A percentile compares a stretch with the other conserved stretches of the same genome.
These are phyloP conservation scores for Knufia petricola DNA, from an alignment of 2,329 filamentous ascomycete genomes.

Conservation along the genomic window DNA sequence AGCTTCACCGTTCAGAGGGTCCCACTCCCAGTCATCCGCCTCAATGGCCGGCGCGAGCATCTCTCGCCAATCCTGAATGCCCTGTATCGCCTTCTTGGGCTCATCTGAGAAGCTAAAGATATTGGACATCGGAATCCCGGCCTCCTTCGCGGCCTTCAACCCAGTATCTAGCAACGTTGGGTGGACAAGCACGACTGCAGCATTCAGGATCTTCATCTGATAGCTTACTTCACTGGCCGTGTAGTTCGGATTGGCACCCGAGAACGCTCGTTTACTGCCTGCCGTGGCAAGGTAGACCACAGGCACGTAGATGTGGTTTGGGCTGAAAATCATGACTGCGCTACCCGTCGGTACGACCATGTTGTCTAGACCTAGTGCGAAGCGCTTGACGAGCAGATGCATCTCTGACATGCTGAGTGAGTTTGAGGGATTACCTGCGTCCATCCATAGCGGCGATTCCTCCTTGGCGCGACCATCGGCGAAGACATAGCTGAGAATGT, in stretches of 20 bases:
- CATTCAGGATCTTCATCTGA: constrained; percentile 43
- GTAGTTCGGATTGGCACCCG: constrained; percentile 45
- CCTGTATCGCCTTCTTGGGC: constrained; percentile 44
- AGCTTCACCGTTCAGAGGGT: constrained; percentile 15
- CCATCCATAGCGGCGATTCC: constrained; percentile 42
- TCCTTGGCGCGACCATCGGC: constrained; percentile 30
- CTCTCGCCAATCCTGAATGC: constrained; percentile 22
- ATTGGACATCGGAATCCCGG: constrained; percentile 16
- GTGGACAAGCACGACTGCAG: constrained; percentile 43
- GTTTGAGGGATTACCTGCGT: constrained; percentile 52
- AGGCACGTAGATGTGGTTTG: constrained; percentile 61
- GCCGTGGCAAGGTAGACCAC: constrained; percentile 31
- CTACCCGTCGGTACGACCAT: constrained; percentile 55
- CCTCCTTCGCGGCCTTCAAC: constrained; percentile 27
- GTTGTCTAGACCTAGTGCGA: constrained; percentile 55
- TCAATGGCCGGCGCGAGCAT: constrained; percentile 37
- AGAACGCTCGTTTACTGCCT: constrained; percentile 45
- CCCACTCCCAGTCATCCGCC: constrained; percentile 32
- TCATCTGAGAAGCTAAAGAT: constrained; percentile 23
- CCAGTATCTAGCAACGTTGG: constrained; percentile 37
- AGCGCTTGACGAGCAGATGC: constrained; percentile 55
- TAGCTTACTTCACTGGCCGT: constrained; percentile 43
- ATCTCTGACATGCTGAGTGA: constrained; percentile 51
- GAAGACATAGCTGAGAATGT: constrained; percentile 39
- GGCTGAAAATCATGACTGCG: constrained; percentile 58